Conservation (phyloP, 331 rosid species). For the Malus hybrid region DNA sequence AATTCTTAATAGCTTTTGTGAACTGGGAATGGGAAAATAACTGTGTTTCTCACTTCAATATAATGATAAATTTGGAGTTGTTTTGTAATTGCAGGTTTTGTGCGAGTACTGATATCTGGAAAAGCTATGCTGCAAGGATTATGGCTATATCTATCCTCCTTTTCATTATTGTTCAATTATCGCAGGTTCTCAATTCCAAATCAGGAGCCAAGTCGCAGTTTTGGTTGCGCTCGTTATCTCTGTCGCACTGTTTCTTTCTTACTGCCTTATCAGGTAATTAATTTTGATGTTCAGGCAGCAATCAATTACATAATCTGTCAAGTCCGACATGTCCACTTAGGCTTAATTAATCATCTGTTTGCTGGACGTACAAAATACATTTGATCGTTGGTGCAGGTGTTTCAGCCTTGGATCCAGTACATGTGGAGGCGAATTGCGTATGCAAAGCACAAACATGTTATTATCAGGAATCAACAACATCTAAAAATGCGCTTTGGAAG, state of each 20-base stretch:
- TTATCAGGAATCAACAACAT: constrained; percentile 57
- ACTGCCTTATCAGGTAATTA: constrained; percentile 75
- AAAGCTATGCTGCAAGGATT: constrained; percentile 76
- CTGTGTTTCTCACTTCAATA: not conserved
- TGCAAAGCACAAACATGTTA: constrained; percentile 66
- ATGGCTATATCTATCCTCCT: constrained; percentile 76
- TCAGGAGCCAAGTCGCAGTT: constrained; percentile 58
- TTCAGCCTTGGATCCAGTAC: constrained; percentile 83
- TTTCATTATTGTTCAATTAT: constrained; percentile 76
- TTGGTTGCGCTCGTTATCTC: constrained; percentile 71
- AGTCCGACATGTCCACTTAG: too few relatives aligned
- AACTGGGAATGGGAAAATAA: too few relatives aligned
- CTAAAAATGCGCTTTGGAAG: constrained; percentile 52
- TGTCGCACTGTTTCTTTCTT: constrained; percentile 36
- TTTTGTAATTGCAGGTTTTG: constrained; percentile 62
- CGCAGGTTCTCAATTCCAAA: constrained; percentile 53
- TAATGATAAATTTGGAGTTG: not conserved
- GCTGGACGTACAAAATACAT: not conserved
- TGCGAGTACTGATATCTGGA: constrained; percentile 93
- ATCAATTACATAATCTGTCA: not conserved
- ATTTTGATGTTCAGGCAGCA: not conserved
- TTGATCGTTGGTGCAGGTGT: constrained; percentile 41
- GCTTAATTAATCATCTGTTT: too few relatives aligned
- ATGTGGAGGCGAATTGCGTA: constrained; percentile 44
- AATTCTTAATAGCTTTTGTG: too few relatives aligned